Conservation (phyloP, 2,329 filamentous ascomycete species). For the Stagonosporopsis rhizophila region DNA sequence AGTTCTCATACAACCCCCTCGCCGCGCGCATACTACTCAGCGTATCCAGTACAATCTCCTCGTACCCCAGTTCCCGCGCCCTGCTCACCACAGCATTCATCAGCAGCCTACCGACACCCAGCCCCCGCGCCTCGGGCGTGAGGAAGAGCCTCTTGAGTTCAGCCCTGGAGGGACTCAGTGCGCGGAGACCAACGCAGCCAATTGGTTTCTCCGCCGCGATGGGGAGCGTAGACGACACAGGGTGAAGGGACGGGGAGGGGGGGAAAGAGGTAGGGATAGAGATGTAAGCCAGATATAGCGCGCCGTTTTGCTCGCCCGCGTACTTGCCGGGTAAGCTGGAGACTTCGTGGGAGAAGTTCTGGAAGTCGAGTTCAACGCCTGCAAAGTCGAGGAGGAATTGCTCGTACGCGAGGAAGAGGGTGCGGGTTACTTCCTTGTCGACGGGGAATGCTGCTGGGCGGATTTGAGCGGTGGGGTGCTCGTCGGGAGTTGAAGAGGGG, state of each 20-base stretch:
- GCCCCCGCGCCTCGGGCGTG: conserved; percentile 55
- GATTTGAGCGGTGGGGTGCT: not conserved
- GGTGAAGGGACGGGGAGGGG: not conserved
- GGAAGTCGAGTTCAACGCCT: conserved; percentile 63
- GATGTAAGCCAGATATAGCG: conserved; percentile 56
- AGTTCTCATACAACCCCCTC: conserved; percentile 55
- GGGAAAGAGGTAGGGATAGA: not conserved
- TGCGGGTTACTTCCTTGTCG: conserved; percentile 50
- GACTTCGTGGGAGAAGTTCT: conserved; percentile 63
- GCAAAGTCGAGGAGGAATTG: conserved; percentile 38
- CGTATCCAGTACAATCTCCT: conserved; percentile 63
- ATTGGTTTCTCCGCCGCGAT: conserved; percentile 37
- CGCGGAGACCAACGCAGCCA: conserved; percentile 61
- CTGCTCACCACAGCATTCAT: conserved; percentile 54
- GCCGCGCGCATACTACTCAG: conserved; percentile 61
- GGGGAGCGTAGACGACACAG: too few species aligned
- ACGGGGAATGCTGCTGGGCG: conserved; percentile 47
- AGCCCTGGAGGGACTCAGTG: conserved; percentile 47
- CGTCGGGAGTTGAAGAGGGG: too few species aligned
- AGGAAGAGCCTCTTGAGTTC: conserved; percentile 68
- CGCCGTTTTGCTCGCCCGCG: conserved; percentile 52
- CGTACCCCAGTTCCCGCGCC: conserved; percentile 59
- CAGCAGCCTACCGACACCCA: conserved; percentile 58
- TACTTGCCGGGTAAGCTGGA: conserved; percentile 63
- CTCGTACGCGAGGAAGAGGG: conserved; percentile 45